These are phyloP conservation scores for Stereum hirsutum DNA, from an alignment of 1,284 basidiomycete genomes.

Conservation along the genomic window DNA sequence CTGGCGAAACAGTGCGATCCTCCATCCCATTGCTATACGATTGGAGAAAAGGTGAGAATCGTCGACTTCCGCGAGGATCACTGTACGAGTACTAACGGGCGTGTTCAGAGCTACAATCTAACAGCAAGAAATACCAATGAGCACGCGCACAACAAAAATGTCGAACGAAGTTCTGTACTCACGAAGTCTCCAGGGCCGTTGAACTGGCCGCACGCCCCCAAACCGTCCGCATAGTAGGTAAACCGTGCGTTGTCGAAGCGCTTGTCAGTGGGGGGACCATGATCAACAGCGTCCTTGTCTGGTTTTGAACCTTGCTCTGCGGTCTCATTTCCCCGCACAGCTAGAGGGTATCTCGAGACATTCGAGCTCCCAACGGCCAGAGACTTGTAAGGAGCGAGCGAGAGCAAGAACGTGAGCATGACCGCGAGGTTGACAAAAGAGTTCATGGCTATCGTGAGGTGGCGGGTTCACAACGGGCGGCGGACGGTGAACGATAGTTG, in stretches of 20 bases:
- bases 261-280: conserved; percentile 9
- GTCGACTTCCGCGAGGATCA: too few relatives aligned
- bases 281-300: too few relatives aligned
- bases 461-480: too few relatives aligned
- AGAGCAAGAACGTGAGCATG: too few relatives aligned
- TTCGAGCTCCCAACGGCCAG: too few relatives aligned
- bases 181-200: conserved; percentile 26
- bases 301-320: too few relatives aligned
- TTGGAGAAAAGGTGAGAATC: background rate
- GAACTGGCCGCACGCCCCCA: conserved; percentile 27
- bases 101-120: background rate
- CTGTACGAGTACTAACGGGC: background rate
- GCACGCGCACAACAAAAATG: background rate
- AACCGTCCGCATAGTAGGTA: conserved; percentile 24
- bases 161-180: conserved; percentile 7
- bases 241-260: conserved; percentile 21
- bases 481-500: too few relatives aligned
- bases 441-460: too few relatives aligned
- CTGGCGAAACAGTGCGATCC: conserved; percentile 52
- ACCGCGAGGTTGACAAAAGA: background rate
- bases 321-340: background rate
- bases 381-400: too few relatives aligned
- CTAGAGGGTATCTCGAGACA: background rate
- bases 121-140: background rate
- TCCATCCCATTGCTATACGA: conserved; percentile 35